These are phyloP conservation scores for Fagopyrum tataricum DNA, from an alignment of 148 eudicot genomes.

Conservation along the genomic window DNA sequence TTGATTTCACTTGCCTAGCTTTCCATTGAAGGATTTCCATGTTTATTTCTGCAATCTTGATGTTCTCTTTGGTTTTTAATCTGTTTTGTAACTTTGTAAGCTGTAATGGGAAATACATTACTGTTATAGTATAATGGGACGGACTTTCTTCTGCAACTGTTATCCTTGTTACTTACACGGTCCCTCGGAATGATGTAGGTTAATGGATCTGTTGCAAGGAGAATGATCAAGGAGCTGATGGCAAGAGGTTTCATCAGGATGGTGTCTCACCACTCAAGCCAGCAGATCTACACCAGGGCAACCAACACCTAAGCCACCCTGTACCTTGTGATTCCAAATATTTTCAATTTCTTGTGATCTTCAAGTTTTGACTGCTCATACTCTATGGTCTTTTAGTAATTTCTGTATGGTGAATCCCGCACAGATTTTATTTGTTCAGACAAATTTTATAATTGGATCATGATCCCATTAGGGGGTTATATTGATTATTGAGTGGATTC, in stretches of 20 bases:
- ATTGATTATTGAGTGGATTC: neutral
- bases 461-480: neutral
- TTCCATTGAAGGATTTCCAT: too few species aligned
- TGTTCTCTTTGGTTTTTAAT: too few species aligned
- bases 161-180: neutral
- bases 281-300: slow-evolving; percentile 77
- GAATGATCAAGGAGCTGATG: slow-evolving; percentile 59
- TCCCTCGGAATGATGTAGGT: slow-evolving; percentile 28
- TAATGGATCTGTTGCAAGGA: slow-evolving; percentile 74
- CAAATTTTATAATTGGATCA: neutral
- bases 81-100: too few species aligned
- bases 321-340: neutral
- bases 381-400: neutral
- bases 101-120: too few species aligned
- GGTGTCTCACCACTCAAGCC: slow-evolving; percentile 72
- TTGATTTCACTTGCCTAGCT: too few species aligned
- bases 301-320: slow-evolving; percentile 36
- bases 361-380: neutral
- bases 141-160: neutral
- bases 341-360: neutral
- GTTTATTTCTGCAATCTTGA: too few species aligned
- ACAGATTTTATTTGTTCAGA: neutral
- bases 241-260: slow-evolving; percentile 59
- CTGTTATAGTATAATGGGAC: too few species aligned
- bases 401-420: neutral